Base-by-base conservation (phyloP, 1,284 basidiomycete species). In the Ceratobasidium sp. region DNA sequence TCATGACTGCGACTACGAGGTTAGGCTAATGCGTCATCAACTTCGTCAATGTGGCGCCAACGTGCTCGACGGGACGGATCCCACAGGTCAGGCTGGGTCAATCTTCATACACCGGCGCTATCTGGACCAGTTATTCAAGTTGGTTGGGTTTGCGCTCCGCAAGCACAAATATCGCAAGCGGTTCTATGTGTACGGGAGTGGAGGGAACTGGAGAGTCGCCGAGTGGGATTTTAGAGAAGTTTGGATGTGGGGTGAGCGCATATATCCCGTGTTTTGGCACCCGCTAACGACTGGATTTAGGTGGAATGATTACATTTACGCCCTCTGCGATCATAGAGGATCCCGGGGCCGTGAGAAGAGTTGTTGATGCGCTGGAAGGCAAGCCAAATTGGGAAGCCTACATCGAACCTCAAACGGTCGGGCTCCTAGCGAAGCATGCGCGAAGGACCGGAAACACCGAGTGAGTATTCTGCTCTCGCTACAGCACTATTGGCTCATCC, bases 251-350 rank as follows among this genome's bases (percentile, higher is more conserved):
- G 62, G 62, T 65, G 43, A 43, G 62, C 45, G 53, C 40, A 13
- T 29, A 15, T 15, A 7, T 4, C 10, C 25, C 20, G 22, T 47
- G 6, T 47, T 12, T 6, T 43, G 3, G 10, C 32, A 53, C 27
- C 17, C 8, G 31, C n/a, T 32, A 27, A 15, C 35, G 45, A 8
- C 40, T 62, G 1, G 32, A 17, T 35, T 12, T 42, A 65, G 62
- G 62, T 32, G 62, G 62, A 12, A 65, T 65, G 62, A 35, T 65
- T 27, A 65, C 62, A 3, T 65, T 65, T 49, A 65, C 62, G 6
- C 62, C 62, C 2, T 47, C 62, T 53, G 62, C 62, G 17, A 7
- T 65, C 8, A 34, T 65, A 7, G 62, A 65, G 17, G 62, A 65
- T 29, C 62, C 62, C 4, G 38, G 49, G 62, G 29, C 32, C 31